Conservation (phyloP, 148 eudicot genomes). For the Rhododendron ovatum region DNA sequence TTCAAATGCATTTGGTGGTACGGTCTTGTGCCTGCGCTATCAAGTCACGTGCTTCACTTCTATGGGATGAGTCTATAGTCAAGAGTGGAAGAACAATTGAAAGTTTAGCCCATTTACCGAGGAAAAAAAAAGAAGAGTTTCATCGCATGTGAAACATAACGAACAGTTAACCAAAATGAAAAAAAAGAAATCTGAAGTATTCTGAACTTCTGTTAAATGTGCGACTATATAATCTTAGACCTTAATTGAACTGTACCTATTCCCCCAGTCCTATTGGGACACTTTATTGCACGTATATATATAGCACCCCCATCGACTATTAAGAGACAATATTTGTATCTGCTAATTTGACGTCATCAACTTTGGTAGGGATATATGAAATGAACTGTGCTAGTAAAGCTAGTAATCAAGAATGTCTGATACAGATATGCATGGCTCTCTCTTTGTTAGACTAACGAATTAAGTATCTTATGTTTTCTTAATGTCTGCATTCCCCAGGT, state of each 20-base stretch:
- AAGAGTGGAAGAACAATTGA: background rate
- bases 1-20: background rate
- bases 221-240: background rate
- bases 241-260: background rate
- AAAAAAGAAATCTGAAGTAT: background rate
- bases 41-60: background rate
- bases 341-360: background rate
- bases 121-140: background rate
- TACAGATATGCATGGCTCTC: background rate
- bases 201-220: background rate
- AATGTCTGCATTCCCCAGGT: constrained; percentile 41
- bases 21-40: background rate
- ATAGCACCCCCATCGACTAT: background rate
- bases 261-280: background rate
- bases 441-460: background rate
- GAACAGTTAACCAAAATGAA: background rate
- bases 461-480: background rate
- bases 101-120: background rate
- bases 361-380: background rate
- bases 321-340: background rate
- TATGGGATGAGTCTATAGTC: background rate
- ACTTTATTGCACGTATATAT: background rate
- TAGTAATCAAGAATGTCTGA: background rate
- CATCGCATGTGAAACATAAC: background rate
- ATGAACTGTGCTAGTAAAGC: background rate